Percentiles rank a stretch among this genome's conserved stretches.
Conservation (phyloP, 306 rosid species). For the Casuarina equisetifolia region DNA sequence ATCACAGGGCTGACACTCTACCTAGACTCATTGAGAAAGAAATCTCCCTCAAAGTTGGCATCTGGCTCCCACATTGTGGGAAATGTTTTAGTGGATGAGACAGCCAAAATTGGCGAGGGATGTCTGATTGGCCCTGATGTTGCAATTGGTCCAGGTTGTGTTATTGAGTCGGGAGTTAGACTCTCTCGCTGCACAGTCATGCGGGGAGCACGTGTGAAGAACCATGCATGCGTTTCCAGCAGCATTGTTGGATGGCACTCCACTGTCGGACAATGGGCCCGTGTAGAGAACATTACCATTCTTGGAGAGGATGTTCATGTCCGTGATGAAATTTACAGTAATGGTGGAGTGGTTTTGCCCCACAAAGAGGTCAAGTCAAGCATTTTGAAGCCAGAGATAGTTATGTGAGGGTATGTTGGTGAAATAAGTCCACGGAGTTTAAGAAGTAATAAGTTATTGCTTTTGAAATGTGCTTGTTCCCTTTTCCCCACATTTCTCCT, state of each 20-base stretch:
- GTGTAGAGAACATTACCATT: conserved; percentile 93
- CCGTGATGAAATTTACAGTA: conserved; percentile 85
- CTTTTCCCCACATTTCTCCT: background rate
- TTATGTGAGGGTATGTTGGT: conserved; percentile 57
- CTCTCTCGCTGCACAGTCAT: conserved; percentile 90
- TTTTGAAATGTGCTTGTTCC: conserved; percentile 17
- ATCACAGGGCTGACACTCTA: conserved; percentile 84
- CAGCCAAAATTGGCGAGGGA: conserved; percentile 88
- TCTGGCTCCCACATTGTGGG: conserved; percentile 80
- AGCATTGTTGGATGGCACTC: conserved; percentile 99
- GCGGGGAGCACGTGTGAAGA: conserved; percentile 88
- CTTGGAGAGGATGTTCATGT: conserved; percentile 98
- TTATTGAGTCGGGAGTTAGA: conserved; percentile 87
- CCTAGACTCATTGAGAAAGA: conserved; percentile 79
- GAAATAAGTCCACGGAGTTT: conserved; percentile 17
- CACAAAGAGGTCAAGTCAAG: conserved; percentile 96
- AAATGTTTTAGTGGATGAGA: conserved; percentile 85
- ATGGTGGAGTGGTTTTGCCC: conserved; percentile 95
- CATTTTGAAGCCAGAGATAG: conserved; percentile 96
- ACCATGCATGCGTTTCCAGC: conserved; percentile 86
- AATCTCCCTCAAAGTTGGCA: conserved; percentile 67
- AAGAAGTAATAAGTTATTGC: conserved; percentile 16
- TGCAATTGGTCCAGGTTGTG: conserved; percentile 93
- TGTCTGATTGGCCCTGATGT: conserved; percentile 99
- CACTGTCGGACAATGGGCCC: conserved; percentile 97